Evolutionary conservation across 106 monocot genomes (phyloP), one percentile per base, ranked within the genome.

Genomic region (Dioscorea zingiberensis): DNA sequence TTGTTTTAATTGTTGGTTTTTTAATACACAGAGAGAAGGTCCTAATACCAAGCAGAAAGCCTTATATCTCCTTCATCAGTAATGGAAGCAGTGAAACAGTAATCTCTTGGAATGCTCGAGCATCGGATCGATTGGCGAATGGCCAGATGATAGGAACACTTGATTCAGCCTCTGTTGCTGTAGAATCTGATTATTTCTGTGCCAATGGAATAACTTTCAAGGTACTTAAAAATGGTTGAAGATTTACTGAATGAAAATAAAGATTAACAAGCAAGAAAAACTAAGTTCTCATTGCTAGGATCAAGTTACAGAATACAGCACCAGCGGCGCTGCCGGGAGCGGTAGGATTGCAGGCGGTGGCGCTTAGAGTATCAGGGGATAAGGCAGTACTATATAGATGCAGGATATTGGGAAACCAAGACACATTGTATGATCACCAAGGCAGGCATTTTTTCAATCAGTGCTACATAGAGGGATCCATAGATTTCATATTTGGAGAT

Each of bases 401-500:
- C 79, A 71, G 73, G 47, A 65, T 95, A 25, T 48, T 91, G 23
- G 87, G 95, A 0, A 78, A 78, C 4, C 95, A 95, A 59, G 95
- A 95, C 64, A 91, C 95, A 9, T 81, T 95, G 14, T 95, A 80
- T 68, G 95, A 95, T 83, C 83, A 95, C 44, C 62, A 18, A 2
- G 95, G 95, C 10, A 83, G 85, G 78, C 95, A 95, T 45, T 85
- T 69, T 58, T 85, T 91, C 83, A 75, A 54, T 18, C 46, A 85
- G 27, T 83, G 85, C 54, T 77, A 73, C 71, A 91, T 95, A 65
- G 83, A 83, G 59, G 95, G 95, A 38, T 85, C 91, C 54, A 91
- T 95, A 30, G 95, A 95, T 61, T 95, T 95, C 77, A 88, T 95
- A 47, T 95, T 95, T 32, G 95, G 95, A 11, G 77, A 61, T 58